phyloP scores from a whole-genome alignment of 768 basidiomycete species.

The Lactarius sp. region DNA sequence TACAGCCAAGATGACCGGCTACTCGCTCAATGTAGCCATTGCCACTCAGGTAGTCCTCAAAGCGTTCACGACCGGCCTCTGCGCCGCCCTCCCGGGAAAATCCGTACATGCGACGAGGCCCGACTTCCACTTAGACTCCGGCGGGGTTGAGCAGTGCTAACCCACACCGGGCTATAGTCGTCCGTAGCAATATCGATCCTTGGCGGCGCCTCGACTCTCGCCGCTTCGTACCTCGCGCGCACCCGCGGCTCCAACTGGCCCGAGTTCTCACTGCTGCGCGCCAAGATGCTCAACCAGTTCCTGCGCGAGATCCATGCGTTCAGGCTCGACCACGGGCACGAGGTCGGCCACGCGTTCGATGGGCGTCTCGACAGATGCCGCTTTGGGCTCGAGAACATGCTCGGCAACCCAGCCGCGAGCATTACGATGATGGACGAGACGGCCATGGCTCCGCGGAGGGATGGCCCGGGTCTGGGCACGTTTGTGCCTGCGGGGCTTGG shows the following conservation, averaged over 20 bases:
- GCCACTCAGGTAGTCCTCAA: constrained; percentile 29
- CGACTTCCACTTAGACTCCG: background rate
- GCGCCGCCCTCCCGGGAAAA: constrained; percentile 26
- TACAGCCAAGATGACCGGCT: constrained; percentile 24
- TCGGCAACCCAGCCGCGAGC: constrained; percentile 36
- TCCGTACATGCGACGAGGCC: background rate
- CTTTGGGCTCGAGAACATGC: constrained; percentile 42
- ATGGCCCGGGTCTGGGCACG: background rate
- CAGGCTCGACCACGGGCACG: constrained; percentile 49
- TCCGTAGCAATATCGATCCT: constrained; percentile 31
- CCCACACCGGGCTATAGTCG: background rate
- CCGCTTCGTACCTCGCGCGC: constrained; percentile 68
- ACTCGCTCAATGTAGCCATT: constrained; percentile 29
- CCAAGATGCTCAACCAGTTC: constrained; percentile 61
- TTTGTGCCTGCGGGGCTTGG: background rate
- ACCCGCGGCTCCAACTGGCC: constrained; percentile 67
- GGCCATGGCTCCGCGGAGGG: background rate
- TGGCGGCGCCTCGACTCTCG: constrained; percentile 58
- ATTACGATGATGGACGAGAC: constrained; percentile 1
- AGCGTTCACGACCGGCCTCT: constrained; percentile 28
- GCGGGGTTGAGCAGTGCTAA: background rate
- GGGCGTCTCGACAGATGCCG: constrained; percentile 34
- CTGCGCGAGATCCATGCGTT: constrained; percentile 58
- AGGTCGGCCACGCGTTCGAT: constrained; percentile 37
- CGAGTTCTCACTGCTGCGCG: constrained; percentile 49